Conservation (phyloP, 2,329 filamentous ascomycete species). For the Rhytidhysteron rufulum region DNA sequence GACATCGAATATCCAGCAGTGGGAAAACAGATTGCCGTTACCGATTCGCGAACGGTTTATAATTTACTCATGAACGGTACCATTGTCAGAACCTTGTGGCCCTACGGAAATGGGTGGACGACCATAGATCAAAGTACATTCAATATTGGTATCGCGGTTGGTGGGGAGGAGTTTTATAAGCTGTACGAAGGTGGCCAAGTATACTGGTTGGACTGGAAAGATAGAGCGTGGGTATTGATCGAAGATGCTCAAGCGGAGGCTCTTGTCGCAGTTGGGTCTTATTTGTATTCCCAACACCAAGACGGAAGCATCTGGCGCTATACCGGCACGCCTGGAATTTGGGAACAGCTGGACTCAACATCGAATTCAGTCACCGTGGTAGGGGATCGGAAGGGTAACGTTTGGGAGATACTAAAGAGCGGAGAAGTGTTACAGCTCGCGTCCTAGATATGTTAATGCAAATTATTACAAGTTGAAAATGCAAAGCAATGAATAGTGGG, state of each 20-base stretch:
- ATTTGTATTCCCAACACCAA: conserved; percentile 19
- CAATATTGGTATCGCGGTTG: conserved; percentile 21
- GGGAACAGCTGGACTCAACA: conserved; percentile 23
- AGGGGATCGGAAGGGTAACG: conserved; percentile 19
- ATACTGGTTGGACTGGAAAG: conserved; percentile 21
- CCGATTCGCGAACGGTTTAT: conserved; percentile 22
- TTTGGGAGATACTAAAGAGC: conserved; percentile 17
- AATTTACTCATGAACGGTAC: conserved; percentile 21
- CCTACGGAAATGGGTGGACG: conserved; percentile 18
- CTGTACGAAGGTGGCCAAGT: conserved; percentile 19
- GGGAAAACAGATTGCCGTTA: conserved; percentile 20
- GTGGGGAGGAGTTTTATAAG: conserved; percentile 27
- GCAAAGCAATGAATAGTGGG: too few species aligned
- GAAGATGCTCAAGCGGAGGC: conserved; percentile 11
- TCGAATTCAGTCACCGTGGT: conserved; percentile 9
- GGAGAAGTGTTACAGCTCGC: conserved; percentile 21
- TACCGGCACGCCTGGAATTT: conserved; percentile 20
- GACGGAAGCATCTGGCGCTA: conserved; percentile 26
- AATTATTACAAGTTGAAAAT: too few species aligned
- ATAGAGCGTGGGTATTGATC: conserved; percentile 19
- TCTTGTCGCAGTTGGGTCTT: conserved; percentile 16
- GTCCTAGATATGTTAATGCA: too few species aligned
- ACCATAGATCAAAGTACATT: conserved; percentile 19
- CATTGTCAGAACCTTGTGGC: conserved; percentile 21
- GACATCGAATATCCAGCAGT: conserved; percentile 19